A percentile compares a stretch with the other conserved stretches of the same genome.
phyloP scores from a whole-genome alignment of 345 rosid genomes.

The Clausena lansium region DNA sequence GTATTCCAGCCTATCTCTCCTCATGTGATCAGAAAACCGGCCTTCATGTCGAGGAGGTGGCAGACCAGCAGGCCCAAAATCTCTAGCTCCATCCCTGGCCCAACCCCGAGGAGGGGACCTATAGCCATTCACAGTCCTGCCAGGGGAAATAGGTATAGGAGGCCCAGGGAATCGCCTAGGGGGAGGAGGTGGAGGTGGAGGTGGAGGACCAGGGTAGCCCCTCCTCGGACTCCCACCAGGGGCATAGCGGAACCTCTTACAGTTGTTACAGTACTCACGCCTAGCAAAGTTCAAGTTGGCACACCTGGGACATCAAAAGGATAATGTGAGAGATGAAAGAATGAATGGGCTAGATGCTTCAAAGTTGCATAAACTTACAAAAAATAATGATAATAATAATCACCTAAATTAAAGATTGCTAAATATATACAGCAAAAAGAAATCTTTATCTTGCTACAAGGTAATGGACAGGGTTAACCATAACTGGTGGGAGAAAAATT shows the following conservation, averaged over 20 bases:
- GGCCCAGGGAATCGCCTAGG: conserved; percentile 60
- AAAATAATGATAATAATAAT: neutral
- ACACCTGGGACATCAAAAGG: conserved; percentile 47
- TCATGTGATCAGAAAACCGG: conserved; percentile 55
- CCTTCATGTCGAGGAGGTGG: conserved; percentile 66
- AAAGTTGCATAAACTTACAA: neutral
- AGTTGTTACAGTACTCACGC: conserved; percentile 68
- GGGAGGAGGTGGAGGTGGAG: conserved; percentile 41
- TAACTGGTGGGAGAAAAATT: neutral
- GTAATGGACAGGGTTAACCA: neutral
- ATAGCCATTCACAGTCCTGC: conserved; percentile 53
- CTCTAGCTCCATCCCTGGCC: conserved; percentile 63
- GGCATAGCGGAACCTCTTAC: conserved; percentile 63
- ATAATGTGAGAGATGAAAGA: conserved; percentile 2
- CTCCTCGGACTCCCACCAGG: conserved; percentile 64
- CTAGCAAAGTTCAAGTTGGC: conserved; percentile 85
- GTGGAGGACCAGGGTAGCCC: conserved; percentile 49
- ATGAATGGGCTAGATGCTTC: neutral
- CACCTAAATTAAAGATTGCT: neutral
- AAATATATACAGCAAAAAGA: neutral
- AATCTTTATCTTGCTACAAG: neutral
- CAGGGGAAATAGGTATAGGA: conserved; percentile 61
- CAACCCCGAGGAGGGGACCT: conserved; percentile 81
- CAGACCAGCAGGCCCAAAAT: conserved; percentile 42
- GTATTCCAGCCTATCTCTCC: conserved; percentile 53